Percentiles rank a stretch among this genome's conserved stretches.
Conservation (phyloP, 148 eudicot genomes). For the Dianthus caryophyllus region DNA sequence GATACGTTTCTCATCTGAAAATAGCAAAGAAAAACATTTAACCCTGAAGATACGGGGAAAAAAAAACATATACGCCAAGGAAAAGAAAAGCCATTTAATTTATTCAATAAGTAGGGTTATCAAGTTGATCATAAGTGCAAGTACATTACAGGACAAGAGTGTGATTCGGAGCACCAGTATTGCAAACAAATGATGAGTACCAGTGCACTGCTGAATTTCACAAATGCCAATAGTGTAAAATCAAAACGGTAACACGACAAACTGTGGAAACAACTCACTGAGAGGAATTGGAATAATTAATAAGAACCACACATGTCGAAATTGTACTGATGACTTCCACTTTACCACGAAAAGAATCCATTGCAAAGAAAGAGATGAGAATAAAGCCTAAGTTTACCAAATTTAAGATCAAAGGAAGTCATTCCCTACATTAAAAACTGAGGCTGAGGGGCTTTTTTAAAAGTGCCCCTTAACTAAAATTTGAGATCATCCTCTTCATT, state of each 20-base stretch:
- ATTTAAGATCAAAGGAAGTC: no score
- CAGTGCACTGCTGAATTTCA: background rate
- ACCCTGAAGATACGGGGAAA: conserved; percentile 7
- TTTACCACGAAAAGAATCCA: background rate
- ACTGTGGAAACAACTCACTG: background rate
- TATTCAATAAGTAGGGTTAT: conserved; percentile 1
- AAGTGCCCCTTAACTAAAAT: background rate
- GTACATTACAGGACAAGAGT: background rate
- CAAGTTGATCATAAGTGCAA: background rate
- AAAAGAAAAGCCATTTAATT: background rate
- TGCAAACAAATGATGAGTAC: background rate
- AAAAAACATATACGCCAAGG: background rate
- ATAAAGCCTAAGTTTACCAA: background rate
- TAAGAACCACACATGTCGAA: background rate
- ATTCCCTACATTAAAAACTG: background rate
- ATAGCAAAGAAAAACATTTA: conserved; percentile 14
- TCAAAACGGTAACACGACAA: background rate
- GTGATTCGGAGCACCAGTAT: background rate
- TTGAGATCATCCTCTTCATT: background rate
- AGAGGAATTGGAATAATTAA: background rate
- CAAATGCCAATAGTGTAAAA: background rate
- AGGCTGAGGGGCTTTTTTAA: background rate
- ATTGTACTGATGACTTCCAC: background rate
- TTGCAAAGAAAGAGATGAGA: background rate
- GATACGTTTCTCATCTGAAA: conserved; percentile 64